Conservation (phyloP, 305 asterid species). For the Lippia alba region DNA sequence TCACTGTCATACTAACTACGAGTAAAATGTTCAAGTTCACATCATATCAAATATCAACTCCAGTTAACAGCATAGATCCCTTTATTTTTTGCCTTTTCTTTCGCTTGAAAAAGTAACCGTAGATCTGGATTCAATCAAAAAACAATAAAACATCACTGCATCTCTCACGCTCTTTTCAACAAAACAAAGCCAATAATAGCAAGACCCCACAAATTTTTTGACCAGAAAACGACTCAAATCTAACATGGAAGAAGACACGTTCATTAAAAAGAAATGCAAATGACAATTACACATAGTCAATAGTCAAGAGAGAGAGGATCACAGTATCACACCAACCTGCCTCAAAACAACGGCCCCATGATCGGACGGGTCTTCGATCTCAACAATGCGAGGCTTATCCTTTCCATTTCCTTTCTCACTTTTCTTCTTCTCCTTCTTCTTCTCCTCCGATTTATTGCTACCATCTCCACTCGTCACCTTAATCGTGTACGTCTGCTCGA, state of each 20-base stretch:
- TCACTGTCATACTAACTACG: background rate
- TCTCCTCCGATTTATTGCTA: slow-evolving; percentile 31
- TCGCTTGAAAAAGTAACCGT: background rate
- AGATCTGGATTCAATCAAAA: slow-evolving; percentile 21
- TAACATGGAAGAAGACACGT: background rate
- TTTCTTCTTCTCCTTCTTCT: slow-evolving; percentile 46
- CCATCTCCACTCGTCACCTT: slow-evolving; percentile 52
- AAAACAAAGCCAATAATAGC: background rate
- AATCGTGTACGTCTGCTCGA: slow-evolving; percentile 62
- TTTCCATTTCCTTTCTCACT: slow-evolving; percentile 46
- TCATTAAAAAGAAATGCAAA: background rate
- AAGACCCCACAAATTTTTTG: slow-evolving; percentile 1
- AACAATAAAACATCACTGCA: background rate
- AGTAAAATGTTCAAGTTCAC: background rate
- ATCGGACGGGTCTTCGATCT: slow-evolving; percentile 70
- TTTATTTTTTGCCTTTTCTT: too few species aligned
- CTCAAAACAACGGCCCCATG: slow-evolving; percentile 70
- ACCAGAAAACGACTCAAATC: slow-evolving; percentile 14
- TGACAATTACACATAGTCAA: background rate
- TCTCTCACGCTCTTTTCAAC: background rate
- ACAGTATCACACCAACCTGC: slow-evolving; percentile 57
- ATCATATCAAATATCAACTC: slow-evolving; percentile 1
- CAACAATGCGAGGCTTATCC: slow-evolving; percentile 56
- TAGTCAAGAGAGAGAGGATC: background rate
- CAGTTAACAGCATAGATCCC: background rate